A percentile compares a stretch with the other conserved stretches of the same genome.
These are phyloP conservation scores for maize (Zea mays) DNA, from an alignment of 176 grass and related monocot species.

Conservation along the genomic window DNA sequence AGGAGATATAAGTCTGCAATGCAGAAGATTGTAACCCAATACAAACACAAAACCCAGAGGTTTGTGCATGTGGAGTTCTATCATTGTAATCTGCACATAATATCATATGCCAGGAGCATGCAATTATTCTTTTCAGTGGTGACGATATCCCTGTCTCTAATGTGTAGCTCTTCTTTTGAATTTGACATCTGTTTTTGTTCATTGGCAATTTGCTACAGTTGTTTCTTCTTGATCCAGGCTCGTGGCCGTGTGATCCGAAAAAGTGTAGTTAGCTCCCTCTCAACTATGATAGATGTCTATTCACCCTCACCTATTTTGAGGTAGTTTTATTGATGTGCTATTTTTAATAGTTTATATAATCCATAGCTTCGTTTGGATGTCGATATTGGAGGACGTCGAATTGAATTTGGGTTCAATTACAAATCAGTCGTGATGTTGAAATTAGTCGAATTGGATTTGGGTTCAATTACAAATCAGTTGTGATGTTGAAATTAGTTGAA, in stretches of 20 bases:
- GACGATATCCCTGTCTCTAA: background rate
- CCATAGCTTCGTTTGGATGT: too few relatives aligned
- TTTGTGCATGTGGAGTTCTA: constrained; percentile 35
- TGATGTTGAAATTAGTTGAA: too few relatives aligned
- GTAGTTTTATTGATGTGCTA: too few relatives aligned
- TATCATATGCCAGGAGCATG: constrained; percentile 30
- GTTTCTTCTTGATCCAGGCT: background rate
- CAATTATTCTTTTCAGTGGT: constrained; percentile 30
- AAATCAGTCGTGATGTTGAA: too few relatives aligned
- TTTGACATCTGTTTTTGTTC: background rate
- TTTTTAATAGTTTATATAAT: too few relatives aligned
- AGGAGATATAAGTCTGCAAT: constrained; percentile 17
- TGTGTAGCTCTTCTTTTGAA: background rate
- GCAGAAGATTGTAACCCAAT: constrained; percentile 48
- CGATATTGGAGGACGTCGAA: too few relatives aligned
- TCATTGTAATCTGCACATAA: constrained; percentile 51
- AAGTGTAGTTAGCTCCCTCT: too few relatives aligned
- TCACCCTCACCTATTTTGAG: too few relatives aligned
- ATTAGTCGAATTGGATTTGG: too few relatives aligned
- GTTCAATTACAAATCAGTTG: too few relatives aligned
- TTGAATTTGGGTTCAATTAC: too few relatives aligned
- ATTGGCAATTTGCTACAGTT: background rate
- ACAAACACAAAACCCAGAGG: constrained; percentile 33
- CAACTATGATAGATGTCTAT: too few relatives aligned
- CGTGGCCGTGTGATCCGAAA: background rate